phyloP scores from a whole-genome alignment of 1,139 yeast species.

The Blastobotrys serpentis region DNA sequence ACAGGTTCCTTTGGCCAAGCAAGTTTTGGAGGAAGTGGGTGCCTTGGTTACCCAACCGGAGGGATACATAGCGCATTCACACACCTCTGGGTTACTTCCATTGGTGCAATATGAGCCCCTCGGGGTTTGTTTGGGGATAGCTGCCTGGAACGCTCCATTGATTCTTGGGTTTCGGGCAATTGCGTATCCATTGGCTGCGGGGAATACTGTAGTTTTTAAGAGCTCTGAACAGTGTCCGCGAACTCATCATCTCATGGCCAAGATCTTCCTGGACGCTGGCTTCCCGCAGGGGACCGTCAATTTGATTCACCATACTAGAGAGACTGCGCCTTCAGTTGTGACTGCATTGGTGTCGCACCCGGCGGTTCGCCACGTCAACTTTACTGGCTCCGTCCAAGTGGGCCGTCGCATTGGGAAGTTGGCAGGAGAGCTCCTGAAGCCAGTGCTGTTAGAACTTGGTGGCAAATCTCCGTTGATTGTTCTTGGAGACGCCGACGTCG shows the following conservation, averaged over 20 bases:
- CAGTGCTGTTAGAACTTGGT: constrained; percentile 83
- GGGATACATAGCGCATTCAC: neutral
- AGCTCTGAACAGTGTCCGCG: constrained; percentile 68
- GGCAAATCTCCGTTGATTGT: constrained; percentile 83
- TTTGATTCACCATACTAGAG: constrained; percentile 57
- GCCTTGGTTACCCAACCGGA: neutral
- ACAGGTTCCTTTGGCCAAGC: neutral
- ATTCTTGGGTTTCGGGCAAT: constrained; percentile 37
- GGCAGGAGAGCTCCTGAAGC: constrained; percentile 64
- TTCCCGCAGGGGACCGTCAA: constrained; percentile 72
- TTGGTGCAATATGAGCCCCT: constrained; percentile 42
- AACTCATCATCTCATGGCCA: constrained; percentile 55
- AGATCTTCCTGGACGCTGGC: constrained; percentile 59
- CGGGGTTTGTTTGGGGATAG: constrained; percentile 49
- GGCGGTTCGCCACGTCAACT: constrained; percentile 63
- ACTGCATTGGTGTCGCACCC: constrained; percentile 56
- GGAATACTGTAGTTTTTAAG: constrained; percentile 62
- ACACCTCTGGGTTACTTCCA: constrained; percentile 9
- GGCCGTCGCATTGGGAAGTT: constrained; percentile 58
- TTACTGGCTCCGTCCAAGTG: constrained; percentile 61
- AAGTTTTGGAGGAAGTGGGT: neutral
- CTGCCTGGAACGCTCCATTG: constrained; percentile 54
- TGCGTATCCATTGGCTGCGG: constrained; percentile 54
- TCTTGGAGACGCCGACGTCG: constrained; percentile 74
- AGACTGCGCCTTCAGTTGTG: constrained; percentile 47